Percentiles rank a stretch among this genome's conserved stretches.
phyloP scores from a whole-genome alignment of 2,329 filamentous ascomycete species.

The Lachnellula suecica region DNA sequence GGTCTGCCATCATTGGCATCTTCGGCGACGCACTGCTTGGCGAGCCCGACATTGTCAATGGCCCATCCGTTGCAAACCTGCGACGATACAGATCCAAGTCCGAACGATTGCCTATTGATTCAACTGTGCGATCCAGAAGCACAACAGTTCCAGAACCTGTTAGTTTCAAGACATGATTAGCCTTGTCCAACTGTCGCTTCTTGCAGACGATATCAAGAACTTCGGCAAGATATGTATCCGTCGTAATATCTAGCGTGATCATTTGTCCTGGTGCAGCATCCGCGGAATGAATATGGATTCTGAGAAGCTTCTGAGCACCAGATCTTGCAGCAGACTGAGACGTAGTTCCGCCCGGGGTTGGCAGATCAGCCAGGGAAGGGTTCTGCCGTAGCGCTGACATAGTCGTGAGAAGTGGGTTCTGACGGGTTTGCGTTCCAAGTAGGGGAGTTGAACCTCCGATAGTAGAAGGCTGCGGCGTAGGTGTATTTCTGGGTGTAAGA shows the following conservation, averaged over 20 bases:
- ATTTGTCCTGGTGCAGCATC: constrained; percentile 72
- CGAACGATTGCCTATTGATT: constrained; percentile 71
- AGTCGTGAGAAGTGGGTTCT: constrained; percentile 62
- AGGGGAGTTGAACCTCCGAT: constrained; percentile 29
- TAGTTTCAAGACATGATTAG: constrained; percentile 75
- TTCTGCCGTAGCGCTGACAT: constrained; percentile 52
- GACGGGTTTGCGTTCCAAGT: constrained; percentile 35
- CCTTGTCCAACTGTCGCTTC: constrained; percentile 77
- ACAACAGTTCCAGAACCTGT: constrained; percentile 73
- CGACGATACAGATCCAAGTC: constrained; percentile 75
- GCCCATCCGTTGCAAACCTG: constrained; percentile 73
- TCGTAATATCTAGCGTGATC: constrained; percentile 73
- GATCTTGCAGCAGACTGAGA: constrained; percentile 38
- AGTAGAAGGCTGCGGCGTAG: constrained; percentile 23
- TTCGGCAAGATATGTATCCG: constrained; percentile 80
- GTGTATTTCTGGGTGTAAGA: constrained; percentile 36
- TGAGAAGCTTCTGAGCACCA: constrained; percentile 68
- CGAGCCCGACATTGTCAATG: constrained; percentile 65
- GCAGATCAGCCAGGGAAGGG: constrained; percentile 54
- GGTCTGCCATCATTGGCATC: constrained; percentile 45
- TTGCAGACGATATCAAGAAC: constrained; percentile 77
- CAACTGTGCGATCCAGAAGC: constrained; percentile 74
- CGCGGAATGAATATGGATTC: constrained; percentile 68
- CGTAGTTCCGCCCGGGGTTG: constrained; percentile 38
- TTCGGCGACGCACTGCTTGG: constrained; percentile 69